Evolutionary conservation across 495 filamentous ascomycete genomes (phyloP).

Genomic region (Hypomontagnella submonticulosa): DNA sequence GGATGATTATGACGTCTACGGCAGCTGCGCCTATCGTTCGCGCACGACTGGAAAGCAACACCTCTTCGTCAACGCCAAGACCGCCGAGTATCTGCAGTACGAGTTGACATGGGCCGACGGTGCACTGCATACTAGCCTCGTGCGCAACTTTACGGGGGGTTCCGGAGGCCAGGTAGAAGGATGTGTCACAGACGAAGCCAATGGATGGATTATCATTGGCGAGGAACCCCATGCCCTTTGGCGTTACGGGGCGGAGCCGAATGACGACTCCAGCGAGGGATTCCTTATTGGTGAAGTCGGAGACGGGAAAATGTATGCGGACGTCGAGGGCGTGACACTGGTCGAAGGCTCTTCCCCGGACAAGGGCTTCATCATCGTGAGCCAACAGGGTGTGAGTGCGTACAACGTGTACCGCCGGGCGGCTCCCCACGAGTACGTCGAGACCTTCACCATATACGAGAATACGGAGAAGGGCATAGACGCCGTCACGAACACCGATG

Average conservation of each 20-base stretch:
- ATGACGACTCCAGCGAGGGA: slow-evolving; percentile 37
- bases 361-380: slow-evolving; percentile 52
- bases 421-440: slow-evolving; percentile 47
- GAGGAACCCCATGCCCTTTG: slow-evolving; percentile 52
- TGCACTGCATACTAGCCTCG: slow-evolving; percentile 47
- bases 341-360: slow-evolving; percentile 47
- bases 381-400: slow-evolving; percentile 50
- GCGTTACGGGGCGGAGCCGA: slow-evolving; percentile 51
- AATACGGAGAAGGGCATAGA: slow-evolving; percentile 44
- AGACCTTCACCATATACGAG: slow-evolving; percentile 47
- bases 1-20: slow-evolving; percentile 41
- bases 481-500: slow-evolving; percentile 52
- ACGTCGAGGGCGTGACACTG: slow-evolving; percentile 52
- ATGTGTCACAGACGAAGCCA: slow-evolving; percentile 51
- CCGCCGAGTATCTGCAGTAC: slow-evolving; percentile 51
- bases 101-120: slow-evolving; percentile 45
- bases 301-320: slow-evolving; percentile 46
- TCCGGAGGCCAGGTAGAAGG: slow-evolving; percentile 53
- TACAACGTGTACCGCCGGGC: slow-evolving; percentile 51
- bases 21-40: slow-evolving; percentile 46
- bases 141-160: slow-evolving; percentile 49
- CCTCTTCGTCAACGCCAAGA: slow-evolving; percentile 54
- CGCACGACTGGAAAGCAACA: slow-evolving; percentile 46
- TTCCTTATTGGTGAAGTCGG: slow-evolving; percentile 47
- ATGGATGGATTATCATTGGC: slow-evolving; percentile 50